Conservation (phyloP, 257 asterid genomes). For the Knoxia roxburghii region DNA sequence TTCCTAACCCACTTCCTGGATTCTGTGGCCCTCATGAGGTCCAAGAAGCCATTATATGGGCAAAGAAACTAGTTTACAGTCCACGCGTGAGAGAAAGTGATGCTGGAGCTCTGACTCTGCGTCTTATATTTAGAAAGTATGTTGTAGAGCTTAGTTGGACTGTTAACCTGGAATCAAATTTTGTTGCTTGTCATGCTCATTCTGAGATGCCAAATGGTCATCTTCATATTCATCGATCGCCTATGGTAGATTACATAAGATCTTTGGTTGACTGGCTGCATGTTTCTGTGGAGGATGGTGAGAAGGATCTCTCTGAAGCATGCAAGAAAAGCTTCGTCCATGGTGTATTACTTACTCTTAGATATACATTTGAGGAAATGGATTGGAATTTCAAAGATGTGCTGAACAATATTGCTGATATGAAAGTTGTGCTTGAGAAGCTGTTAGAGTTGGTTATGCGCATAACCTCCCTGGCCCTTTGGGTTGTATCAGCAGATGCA, state of each 20-base stretch:
- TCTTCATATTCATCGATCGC: slow-evolving; percentile 28
- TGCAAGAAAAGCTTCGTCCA: slow-evolving; percentile 89
- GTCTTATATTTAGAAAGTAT: slow-evolving; percentile 83
- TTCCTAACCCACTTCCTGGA: slow-evolving; percentile 94
- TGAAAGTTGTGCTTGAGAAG: slow-evolving; percentile 60
- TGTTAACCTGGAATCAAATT: slow-evolving; percentile 45
- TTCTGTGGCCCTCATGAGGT: slow-evolving; percentile 50
- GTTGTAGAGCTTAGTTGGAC: slow-evolving; percentile 77
- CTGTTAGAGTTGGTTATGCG: slow-evolving; percentile 79
- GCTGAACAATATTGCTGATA: slow-evolving; percentile 33
- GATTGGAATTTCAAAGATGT: slow-evolving; percentile 67
- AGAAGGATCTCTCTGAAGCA: slow-evolving; percentile 78
- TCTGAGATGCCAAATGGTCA: slow-evolving; percentile 33
- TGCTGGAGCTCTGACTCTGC: slow-evolving; percentile 93
- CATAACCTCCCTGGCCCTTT: slow-evolving; percentile 85
- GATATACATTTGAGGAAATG: slow-evolving; percentile 91
- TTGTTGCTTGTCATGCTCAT: slow-evolving; percentile 32
- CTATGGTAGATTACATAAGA: slow-evolving; percentile 53
- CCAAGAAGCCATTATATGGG: slow-evolving; percentile 63
- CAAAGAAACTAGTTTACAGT: slow-evolving; percentile 79
- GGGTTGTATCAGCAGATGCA: slow-evolving; percentile 96
- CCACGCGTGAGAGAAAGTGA: slow-evolving; percentile 99
- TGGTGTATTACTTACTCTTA: slow-evolving; percentile 82
- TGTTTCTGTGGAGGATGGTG: slow-evolving; percentile 76
- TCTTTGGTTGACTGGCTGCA: slow-evolving; percentile 86